Evolutionary conservation across 164 flowering plant species (phyloP), one percentile per base, ranked within the genome.

Genomic region (Echeveria elegans): DNA sequence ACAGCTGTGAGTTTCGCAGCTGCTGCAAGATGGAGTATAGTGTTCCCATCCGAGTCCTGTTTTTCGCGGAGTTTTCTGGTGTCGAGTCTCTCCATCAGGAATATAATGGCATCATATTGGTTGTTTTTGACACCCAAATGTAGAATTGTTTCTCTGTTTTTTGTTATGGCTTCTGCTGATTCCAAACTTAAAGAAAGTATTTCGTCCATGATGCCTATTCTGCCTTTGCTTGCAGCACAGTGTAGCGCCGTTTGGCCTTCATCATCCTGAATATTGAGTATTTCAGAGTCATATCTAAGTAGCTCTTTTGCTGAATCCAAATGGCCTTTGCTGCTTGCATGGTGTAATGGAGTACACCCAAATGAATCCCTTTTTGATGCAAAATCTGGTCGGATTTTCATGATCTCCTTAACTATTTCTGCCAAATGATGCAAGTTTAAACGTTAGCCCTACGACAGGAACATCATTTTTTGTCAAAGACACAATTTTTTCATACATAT

Each of bases 221-320:
- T 67, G 1, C 92, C 92, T 71, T 79, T 83, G 58, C 74, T 77
- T 2, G 85, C 87, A 0, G 87, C 87, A 63, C 71, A 71, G 59
- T 86, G 92, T 3, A 83, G 79, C 0, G 87, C 86, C 0, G 83
- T 82, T 26, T 83, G 76, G 9, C 87, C 88, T 2, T 78, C 73
- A 12, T 60, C 60, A 68, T 87, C 92, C 52, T 72, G 81, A 6
- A 76, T 38, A 34, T 62, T 47, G 60, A 74, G 68, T 32, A 85
- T 78, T 40, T 82, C 85, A 3, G 77, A 41, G 29, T 83, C 83
- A 11, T 78, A 9, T 71, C 67, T 69, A 1, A 82, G 67, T 10
- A 87, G 74, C 71, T 82, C 84, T 41, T 82, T 78, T 34, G 81
- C 76, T 52, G 79, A 79, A 23, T 80, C 83, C n/a, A 81, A 38